A percentile compares a stretch with the other conserved stretches of the same genome.
Evolutionary conservation across 441 rosid species (phyloP).

Genomic region (Euphorbia corollata): DNA sequence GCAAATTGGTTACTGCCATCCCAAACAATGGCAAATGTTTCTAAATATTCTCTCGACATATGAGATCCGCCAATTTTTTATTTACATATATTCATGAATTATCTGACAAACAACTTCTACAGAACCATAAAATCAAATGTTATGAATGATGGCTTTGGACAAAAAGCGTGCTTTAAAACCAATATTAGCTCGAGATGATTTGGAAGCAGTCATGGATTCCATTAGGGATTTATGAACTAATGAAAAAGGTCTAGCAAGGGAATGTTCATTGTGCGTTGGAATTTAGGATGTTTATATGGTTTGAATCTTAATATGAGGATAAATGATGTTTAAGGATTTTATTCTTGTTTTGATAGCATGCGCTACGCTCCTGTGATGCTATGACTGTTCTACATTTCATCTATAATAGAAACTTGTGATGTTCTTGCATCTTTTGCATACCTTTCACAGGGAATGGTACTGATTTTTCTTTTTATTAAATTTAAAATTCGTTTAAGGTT

Average conservation of each 20-base stretch:
- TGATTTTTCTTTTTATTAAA: slow-evolving; percentile 16
- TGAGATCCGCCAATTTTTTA: not conserved
- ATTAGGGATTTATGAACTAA: not conserved
- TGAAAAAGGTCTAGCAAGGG: not conserved
- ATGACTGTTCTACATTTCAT: not conserved
- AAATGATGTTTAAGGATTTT: slow-evolving; percentile 10
- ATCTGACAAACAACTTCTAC: not conserved
- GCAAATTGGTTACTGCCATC: not conserved
- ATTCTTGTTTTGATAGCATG: not conserved
- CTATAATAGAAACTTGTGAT: not conserved
- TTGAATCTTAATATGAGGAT: not conserved
- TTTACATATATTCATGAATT: not conserved
- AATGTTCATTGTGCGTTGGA: not conserved
- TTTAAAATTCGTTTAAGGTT: slow-evolving; percentile 10
- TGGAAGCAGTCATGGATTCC: not conserved
- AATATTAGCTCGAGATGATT: not conserved
- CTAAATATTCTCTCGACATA: not conserved
- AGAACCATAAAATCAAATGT: not conserved
- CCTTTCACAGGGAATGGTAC: slow-evolving; percentile 14
- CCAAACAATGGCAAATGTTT: not conserved
- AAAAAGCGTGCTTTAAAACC: slow-evolving; percentile 7
- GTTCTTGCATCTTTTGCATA: not conserved
- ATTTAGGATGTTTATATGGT: not conserved
- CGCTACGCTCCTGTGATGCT: not conserved
- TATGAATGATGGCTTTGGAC: not conserved